Percentiles rank a stretch among this genome's conserved stretches.
Conservation (phyloP, 2,329 filamentous ascomycete species). For the Ophiostoma angusticollis region DNA sequence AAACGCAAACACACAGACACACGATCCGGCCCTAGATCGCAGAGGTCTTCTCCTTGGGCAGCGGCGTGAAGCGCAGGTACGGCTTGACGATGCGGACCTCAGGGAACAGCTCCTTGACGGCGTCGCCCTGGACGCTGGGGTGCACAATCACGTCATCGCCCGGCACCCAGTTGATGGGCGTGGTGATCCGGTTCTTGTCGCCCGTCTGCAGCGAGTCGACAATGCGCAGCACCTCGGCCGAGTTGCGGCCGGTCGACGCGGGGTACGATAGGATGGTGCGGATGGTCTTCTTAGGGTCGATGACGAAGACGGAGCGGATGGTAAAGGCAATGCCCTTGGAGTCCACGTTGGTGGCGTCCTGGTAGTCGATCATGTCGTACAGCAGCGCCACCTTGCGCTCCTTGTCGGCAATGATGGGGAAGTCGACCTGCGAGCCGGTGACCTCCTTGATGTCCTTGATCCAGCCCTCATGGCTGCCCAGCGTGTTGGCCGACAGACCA, state of each 20-base stretch:
- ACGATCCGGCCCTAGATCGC: slow-evolving; percentile 5
- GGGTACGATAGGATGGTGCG: slow-evolving; percentile 87
- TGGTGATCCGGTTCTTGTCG: slow-evolving; percentile 79
- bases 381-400: slow-evolving; percentile 60
- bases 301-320: slow-evolving; percentile 88
- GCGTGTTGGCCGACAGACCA: slow-evolving; percentile 75
- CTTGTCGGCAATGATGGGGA: slow-evolving; percentile 76
- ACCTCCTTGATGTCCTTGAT: slow-evolving; percentile 81
- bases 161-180: slow-evolving; percentile 79
- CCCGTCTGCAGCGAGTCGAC: slow-evolving; percentile 69
- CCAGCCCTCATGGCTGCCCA: slow-evolving; percentile 75
- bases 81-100: slow-evolving; percentile 57
- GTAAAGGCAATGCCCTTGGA: slow-evolving; percentile 79
- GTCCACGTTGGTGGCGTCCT: slow-evolving; percentile 71
- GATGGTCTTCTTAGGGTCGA: slow-evolving; percentile 89
- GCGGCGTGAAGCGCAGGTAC: slow-evolving; percentile 60
- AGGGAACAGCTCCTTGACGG: slow-evolving; percentile 80
- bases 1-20: not conserved
- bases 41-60: slow-evolving; percentile 34
- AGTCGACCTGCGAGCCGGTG: slow-evolving; percentile 53
- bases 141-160: slow-evolving; percentile 91
- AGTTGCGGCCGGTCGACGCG: slow-evolving; percentile 77
- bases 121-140: slow-evolving; percentile 66
- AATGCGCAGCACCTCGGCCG: slow-evolving; percentile 64
- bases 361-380: slow-evolving; percentile 76